phyloP scores from a whole-genome alignment of 1,284 basidiomycete species.

The Schizophyllum commune region DNA sequence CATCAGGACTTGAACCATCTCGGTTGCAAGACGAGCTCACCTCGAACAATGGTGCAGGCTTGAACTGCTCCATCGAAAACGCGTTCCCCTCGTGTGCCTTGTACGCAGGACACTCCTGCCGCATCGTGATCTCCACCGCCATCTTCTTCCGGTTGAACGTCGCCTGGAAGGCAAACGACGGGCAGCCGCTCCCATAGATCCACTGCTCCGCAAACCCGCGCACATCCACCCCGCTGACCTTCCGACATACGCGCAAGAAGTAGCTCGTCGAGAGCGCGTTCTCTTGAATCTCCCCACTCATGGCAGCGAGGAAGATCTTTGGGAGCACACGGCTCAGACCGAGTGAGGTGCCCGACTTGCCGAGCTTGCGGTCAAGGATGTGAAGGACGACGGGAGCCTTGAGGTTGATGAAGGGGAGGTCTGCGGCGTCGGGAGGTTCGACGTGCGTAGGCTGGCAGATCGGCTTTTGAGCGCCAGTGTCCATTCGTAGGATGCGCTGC shows the following conservation, averaged over 20 bases:
- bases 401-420: conserved; percentile 86
- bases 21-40: neutral
- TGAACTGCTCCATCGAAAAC: conserved; percentile 58
- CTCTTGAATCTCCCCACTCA: conserved; percentile 84
- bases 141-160: conserved; percentile 98
- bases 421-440: conserved; percentile 76
- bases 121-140: conserved; percentile 93
- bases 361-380: conserved; percentile 89
- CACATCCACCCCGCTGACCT: conserved; percentile 88
- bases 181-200: conserved; percentile 97
- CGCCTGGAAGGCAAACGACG: conserved; percentile 83
- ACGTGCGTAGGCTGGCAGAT: conserved; percentile 84
- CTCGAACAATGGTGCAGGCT: conserved; percentile 86
- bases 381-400: conserved; percentile 94
- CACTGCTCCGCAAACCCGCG: conserved; percentile 93
- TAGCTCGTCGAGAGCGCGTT: conserved; percentile 86
- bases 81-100: conserved; percentile 63
- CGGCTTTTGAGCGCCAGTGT: conserved; percentile 87
- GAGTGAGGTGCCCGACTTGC: conserved; percentile 92
- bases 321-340: conserved; percentile 94
- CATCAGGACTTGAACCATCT: neutral
- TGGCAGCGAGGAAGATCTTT: conserved; percentile 90
- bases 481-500: conserved; percentile 85
- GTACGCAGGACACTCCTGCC: conserved; percentile 79
- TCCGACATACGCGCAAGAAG: conserved; percentile 90